Percentiles rank a stretch among this genome's conserved stretches.
Conservation (phyloP, 1,284 basidiomycete genomes). For the Trametes sp. region DNA sequence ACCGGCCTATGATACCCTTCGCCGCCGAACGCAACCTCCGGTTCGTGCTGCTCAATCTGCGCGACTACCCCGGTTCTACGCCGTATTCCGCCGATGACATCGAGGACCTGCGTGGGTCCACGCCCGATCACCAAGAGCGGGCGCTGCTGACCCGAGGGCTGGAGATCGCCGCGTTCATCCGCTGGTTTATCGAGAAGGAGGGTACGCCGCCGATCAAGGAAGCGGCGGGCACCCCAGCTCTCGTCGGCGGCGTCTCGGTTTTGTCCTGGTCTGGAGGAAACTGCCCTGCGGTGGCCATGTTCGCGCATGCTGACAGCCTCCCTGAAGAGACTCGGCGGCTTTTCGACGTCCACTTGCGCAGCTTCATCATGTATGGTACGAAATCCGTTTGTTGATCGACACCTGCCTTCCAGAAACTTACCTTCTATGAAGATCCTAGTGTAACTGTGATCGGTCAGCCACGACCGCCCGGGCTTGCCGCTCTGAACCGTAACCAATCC, state of each 20-base stretch:
- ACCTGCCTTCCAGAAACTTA: too few relatives aligned
- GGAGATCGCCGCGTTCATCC: constrained; percentile 40
- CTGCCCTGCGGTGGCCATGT: constrained; percentile 27
- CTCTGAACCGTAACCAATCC: constrained; percentile 6
- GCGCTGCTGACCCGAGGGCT: constrained; percentile 32
- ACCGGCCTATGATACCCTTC: constrained; percentile 37
- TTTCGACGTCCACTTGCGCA: constrained; percentile 33
- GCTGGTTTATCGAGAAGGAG: constrained; percentile 35
- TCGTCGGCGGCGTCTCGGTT: constrained; percentile 37
- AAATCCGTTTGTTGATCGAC: background rate
- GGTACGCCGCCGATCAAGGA: constrained; percentile 32
- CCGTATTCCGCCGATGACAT: constrained; percentile 38
- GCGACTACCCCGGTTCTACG: constrained; percentile 44
- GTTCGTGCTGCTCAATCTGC: constrained; percentile 41
- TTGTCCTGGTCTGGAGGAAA: constrained; percentile 41
- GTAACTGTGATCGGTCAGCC: constrained; percentile 7
- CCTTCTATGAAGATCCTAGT: constrained; percentile 8
- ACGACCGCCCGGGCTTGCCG: constrained; percentile 3
- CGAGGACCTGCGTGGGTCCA: constrained; percentile 27
- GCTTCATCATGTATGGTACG: constrained; percentile 38
- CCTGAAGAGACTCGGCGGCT: constrained; percentile 27
- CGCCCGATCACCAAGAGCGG: constrained; percentile 10
- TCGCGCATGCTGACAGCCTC: constrained; percentile 35
- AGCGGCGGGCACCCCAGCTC: background rate
- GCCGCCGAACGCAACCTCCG: constrained; percentile 39